A percentile compares a stretch with the other conserved stretches of the same genome.
Evolutionary conservation across 305 asterid genomes (phyloP).

Genomic region (Andrographis paniculata): DNA sequence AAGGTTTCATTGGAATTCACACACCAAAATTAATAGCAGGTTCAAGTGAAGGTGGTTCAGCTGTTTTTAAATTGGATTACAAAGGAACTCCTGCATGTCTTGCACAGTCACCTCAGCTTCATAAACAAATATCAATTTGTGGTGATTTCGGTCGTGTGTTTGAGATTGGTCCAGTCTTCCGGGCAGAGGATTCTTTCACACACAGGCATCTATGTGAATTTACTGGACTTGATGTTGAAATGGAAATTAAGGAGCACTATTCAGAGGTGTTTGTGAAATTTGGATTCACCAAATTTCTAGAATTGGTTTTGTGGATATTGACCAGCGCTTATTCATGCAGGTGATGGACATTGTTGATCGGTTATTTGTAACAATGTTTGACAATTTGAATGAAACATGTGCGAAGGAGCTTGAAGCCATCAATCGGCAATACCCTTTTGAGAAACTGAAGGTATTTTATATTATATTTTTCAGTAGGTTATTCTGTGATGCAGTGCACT

Average conservation of each 20-base stretch:
- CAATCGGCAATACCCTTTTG: slow-evolving; percentile 70
- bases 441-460: slow-evolving; percentile 61
- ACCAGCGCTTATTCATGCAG: slow-evolving; percentile 30
- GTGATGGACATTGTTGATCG: slow-evolving; percentile 82
- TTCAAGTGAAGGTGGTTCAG: slow-evolving; percentile 93
- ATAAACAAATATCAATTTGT: slow-evolving; percentile 82
- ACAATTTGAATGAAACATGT: slow-evolving; percentile 51
- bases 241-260: slow-evolving; percentile 85
- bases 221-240: slow-evolving; percentile 87
- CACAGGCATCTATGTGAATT: slow-evolving; percentile 93
- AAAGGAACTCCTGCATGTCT: slow-evolving; percentile 83
- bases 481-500: too few species aligned
- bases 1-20: slow-evolving; percentile 62
- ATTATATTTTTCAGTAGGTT: not conserved
- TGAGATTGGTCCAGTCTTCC: slow-evolving; percentile 80
- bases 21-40: slow-evolving; percentile 82
- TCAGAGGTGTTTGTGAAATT: slow-evolving; percentile 50
- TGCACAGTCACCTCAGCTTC: slow-evolving; percentile 94
- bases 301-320: slow-evolving; percentile 13
- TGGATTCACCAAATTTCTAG: slow-evolving; percentile 6
- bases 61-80: slow-evolving; percentile 75
- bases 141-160: slow-evolving; percentile 82
- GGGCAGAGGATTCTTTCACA: slow-evolving; percentile 85
- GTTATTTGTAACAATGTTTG: slow-evolving; percentile 66
- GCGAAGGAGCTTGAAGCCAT: slow-evolving; percentile 70